Conservation (phyloP, 2,329 filamentous ascomycete species). For the Dactylellina haptotyla region DNA sequence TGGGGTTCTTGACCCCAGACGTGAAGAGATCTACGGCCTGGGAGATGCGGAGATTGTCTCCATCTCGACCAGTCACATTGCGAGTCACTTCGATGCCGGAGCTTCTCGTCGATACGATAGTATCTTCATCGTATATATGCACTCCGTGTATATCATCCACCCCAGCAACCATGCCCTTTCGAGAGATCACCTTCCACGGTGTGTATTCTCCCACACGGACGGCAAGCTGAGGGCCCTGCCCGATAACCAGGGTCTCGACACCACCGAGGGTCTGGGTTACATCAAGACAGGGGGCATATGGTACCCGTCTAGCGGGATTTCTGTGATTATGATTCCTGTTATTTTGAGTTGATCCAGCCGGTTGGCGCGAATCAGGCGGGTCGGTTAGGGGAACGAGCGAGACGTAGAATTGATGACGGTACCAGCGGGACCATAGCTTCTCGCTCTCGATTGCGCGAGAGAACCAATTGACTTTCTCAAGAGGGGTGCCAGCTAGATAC, state of each 20-base stretch:
- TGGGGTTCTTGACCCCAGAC: constrained; percentile 23
- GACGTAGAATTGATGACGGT: constrained; percentile 25
- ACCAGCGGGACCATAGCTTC: constrained; percentile 35
- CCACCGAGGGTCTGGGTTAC: constrained; percentile 14
- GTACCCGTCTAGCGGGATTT: too few species aligned
- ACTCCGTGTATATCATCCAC: constrained; percentile 26
- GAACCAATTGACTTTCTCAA: constrained; percentile 25
- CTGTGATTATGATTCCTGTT: background rate
- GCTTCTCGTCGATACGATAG: constrained; percentile 19
- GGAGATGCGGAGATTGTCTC: background rate
- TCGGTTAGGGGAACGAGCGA: background rate
- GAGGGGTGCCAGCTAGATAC: background rate
- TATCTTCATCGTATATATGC: constrained; percentile 29
- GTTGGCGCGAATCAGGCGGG: constrained; percentile 1
- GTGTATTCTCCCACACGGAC: constrained; percentile 20
- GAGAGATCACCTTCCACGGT: constrained; percentile 13
- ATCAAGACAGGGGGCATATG: constrained; percentile 26
- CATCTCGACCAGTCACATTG: constrained; percentile 10
- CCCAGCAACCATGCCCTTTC: constrained; percentile 17
- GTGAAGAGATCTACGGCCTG: constrained; percentile 9
- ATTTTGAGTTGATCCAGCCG: background rate
- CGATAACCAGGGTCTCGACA: constrained; percentile 26
- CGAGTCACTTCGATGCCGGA: constrained; percentile 25
- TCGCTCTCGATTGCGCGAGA: constrained; percentile 11
- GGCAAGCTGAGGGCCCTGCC: constrained; percentile 20